Base-by-base conservation (phyloP, 345 rosid genomes). In the Diplotaxis tenuifolia region DNA sequence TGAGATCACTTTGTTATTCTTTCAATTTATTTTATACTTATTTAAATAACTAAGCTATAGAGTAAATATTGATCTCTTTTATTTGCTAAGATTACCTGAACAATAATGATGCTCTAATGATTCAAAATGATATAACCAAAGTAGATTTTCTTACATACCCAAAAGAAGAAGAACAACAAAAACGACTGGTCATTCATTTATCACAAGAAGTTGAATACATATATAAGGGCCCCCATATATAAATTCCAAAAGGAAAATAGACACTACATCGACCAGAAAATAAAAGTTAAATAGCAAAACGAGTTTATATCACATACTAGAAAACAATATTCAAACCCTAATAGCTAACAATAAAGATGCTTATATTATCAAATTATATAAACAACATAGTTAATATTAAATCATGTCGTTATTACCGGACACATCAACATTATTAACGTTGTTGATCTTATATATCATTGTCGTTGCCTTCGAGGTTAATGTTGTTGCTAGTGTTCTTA, bases 351-450 rank as follows among this genome's bases (percentile, higher is more conserved):
- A n/a, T 54, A 56, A 29, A 7, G 28, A 67, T 49, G 45, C 57
- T 75, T 65, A 70, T 23, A 45, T 76, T 49, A 58, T 58, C 45
- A 71, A 56, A 65, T 58, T 68, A 71, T 70, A 28, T 15, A 69
- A 55, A 50, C 4, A 52, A 70, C 67, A 62, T 58, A 57, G 32
- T 58, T 31, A 21, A 70, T 34, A 50, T 9, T 47, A 19, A 58
- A 65, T 77, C 54, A 65, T 70, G 67, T 76, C 66, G 71, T 70
- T 76, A 70, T 57, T 71, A 71, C 45, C 65, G 4, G 80, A 65
- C 62, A 77, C 9, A 55, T 54, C 79, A 62, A 68, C 74, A 61
- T 52, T 69, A 65, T 56, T 63, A 34, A 71, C 47, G 60, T 70
- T 65, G 55, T 77, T 77, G 67, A 49, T 66, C 62, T 65, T 71